Percentiles rank a stretch among this genome's conserved stretches.
Evolutionary conservation across 2,329 filamentous ascomycete species (phyloP).

Genomic region (Aspergillus sp.): DNA sequence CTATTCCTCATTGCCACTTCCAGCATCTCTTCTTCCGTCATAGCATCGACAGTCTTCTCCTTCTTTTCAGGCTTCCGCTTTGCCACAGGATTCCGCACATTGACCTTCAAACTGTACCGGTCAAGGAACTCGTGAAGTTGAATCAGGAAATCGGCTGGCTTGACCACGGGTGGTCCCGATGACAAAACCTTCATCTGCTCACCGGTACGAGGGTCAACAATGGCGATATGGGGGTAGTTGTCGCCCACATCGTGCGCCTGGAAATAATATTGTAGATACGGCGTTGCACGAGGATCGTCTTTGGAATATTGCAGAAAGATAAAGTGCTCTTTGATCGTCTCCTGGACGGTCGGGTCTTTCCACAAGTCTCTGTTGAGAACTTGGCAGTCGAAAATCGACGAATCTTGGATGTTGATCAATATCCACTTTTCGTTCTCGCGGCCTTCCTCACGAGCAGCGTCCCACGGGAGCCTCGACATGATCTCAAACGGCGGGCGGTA

Average conservation of each 20-base stretch:
- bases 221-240: conserved; percentile 91
- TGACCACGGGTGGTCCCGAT: conserved; percentile 71
- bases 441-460: conserved; percentile 74
- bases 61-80: conserved; percentile 66
- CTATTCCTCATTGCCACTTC: conserved; percentile 90
- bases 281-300: conserved; percentile 66
- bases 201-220: conserved; percentile 89
- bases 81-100: conserved; percentile 89
- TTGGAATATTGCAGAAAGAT: conserved; percentile 93
- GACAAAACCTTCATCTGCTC: conserved; percentile 93
- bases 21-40: conserved; percentile 97
- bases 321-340: conserved; percentile 85
- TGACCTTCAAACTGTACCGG: conserved; percentile 79
- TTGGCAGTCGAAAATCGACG: conserved; percentile 90
- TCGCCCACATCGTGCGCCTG: conserved; percentile 69
- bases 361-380: conserved; percentile 89
- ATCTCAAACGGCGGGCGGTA: conserved; percentile 89
- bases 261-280: conserved; percentile 91
- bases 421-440: conserved; percentile 91
- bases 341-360: conserved; percentile 74
- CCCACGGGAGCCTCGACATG: conserved; percentile 74
- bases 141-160: conserved; percentile 73
- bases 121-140: conserved; percentile 96
- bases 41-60: conserved; percentile 68
- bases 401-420: conserved; percentile 89